Evolutionary conservation across 352 stramenopile genomes (phyloP).

Genomic region (Globisporangium iwayamae): DNA sequence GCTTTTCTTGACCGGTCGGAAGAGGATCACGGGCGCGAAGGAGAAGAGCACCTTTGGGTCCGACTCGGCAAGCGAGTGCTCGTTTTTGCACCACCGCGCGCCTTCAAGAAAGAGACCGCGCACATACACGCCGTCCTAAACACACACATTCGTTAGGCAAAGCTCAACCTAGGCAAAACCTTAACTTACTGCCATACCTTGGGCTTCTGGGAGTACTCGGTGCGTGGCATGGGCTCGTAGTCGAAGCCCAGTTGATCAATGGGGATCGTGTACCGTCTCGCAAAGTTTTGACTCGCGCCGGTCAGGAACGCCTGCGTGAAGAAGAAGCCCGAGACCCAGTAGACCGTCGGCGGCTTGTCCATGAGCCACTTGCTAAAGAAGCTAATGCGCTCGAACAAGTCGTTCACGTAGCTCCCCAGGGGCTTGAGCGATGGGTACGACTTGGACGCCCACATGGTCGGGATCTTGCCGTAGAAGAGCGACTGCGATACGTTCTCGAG

Average conservation of each 20-base stretch:
- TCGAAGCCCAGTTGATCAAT: constrained; percentile 88
- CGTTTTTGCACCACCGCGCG: constrained; percentile 79
- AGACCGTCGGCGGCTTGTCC: constrained; percentile 83
- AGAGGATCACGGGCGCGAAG: constrained; percentile 77
- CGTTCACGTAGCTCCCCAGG: constrained; percentile 86
- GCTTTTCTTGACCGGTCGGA: constrained; percentile 73
- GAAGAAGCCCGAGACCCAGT: constrained; percentile 95
- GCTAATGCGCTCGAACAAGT: constrained; percentile 87
- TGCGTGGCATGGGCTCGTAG: constrained; percentile 76
- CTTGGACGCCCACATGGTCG: constrained; percentile 82
- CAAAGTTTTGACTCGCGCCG: constrained; percentile 93
- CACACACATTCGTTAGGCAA: constrained; percentile 1
- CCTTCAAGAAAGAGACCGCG: constrained; percentile 89
- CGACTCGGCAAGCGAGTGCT: constrained; percentile 69
- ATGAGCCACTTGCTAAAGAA: constrained; percentile 92
- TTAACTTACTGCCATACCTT: constrained; percentile 30
- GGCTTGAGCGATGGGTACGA: constrained; percentile 95
- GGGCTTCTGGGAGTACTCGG: constrained; percentile 67
- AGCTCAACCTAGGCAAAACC: background rate
- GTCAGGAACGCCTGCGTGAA: constrained; percentile 96
- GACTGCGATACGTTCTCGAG: constrained; percentile 92
- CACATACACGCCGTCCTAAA: constrained; percentile 83
- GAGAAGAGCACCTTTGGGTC: constrained; percentile 89
- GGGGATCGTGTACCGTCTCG: constrained; percentile 88
- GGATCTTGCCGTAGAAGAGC: constrained; percentile 92